Evolutionary conservation across 2,329 filamentous ascomycete genomes (phyloP).

Genomic region (Magnaporthiopsis rhizophila): DNA sequence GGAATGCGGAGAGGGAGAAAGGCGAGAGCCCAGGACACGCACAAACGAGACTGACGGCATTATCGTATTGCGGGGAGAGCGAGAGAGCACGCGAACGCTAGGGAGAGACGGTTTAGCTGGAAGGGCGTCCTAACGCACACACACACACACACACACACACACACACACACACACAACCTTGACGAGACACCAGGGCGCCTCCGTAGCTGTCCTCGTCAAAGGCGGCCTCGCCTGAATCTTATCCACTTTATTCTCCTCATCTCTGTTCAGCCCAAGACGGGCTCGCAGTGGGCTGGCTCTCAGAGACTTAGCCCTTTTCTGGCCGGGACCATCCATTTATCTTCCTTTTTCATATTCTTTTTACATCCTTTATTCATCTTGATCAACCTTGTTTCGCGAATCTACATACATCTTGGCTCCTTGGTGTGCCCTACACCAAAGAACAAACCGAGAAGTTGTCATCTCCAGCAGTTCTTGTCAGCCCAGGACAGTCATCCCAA

Average conservation of each 20-base stretch:
- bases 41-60: background rate
- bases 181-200: background rate
- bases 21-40: background rate
- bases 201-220: background rate
- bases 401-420: background rate
- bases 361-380: conserved; percentile 2
- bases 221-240: background rate
- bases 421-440: background rate
- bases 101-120: background rate
- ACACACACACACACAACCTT: background rate
- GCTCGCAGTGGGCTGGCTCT: background rate
- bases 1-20: background rate
- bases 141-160: background rate
- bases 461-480: background rate
- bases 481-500: background rate
- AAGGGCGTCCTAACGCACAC: background rate
- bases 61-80: background rate
- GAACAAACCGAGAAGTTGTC: background rate
- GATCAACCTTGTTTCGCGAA: background rate
- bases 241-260: background rate
- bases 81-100: background rate
- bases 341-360: conserved; percentile 9
- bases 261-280: background rate
- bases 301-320: conserved; percentile 8
- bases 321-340: conserved; percentile 2